A percentile compares a stretch with the other conserved stretches of the same genome.
Conservation (phyloP, 768 basidiomycete species). For the Lepiota brunneoincarnata region DNA sequence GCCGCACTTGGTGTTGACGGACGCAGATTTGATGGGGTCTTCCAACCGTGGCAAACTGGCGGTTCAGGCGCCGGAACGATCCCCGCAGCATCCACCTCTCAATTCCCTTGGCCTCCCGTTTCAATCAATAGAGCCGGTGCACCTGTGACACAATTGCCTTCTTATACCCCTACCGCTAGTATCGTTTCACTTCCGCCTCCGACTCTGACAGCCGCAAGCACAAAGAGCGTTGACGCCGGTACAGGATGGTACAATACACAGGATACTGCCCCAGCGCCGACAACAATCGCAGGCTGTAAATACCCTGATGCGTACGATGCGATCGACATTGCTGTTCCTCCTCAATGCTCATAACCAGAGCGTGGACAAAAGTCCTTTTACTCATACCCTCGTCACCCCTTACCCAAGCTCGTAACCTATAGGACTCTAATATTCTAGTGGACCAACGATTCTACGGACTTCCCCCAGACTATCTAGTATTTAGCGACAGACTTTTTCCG, state of each 20-base stretch:
- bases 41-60: constrained; percentile 68
- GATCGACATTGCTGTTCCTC: constrained; percentile 28
- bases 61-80: constrained; percentile 53
- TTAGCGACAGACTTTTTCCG: too few relatives aligned
- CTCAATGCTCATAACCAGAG: constrained; percentile 16
- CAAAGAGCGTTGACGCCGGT: constrained; percentile 37
- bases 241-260: constrained; percentile 56
- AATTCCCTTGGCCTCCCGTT: constrained; percentile 62
- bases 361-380: neutral
- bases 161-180: constrained; percentile 68
- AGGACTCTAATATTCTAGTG: neutral
- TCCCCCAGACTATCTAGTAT: too few relatives aligned
- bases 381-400: neutral
- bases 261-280: constrained; percentile 46
- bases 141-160: constrained; percentile 47
- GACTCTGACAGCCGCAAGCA: constrained; percentile 33
- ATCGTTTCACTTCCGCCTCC: constrained; percentile 52
- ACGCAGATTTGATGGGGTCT: constrained; percentile 38
- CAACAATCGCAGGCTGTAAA: constrained; percentile 49
- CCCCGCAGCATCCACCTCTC: constrained; percentile 37
- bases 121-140: constrained; percentile 36
- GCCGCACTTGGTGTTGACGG: constrained; percentile 43
- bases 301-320: constrained; percentile 52
- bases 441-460: neutral
- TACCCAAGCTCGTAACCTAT: neutral